phyloP scores from a whole-genome alignment of 1,284 basidiomycete genomes.

The Trametes versicolor region DNA sequence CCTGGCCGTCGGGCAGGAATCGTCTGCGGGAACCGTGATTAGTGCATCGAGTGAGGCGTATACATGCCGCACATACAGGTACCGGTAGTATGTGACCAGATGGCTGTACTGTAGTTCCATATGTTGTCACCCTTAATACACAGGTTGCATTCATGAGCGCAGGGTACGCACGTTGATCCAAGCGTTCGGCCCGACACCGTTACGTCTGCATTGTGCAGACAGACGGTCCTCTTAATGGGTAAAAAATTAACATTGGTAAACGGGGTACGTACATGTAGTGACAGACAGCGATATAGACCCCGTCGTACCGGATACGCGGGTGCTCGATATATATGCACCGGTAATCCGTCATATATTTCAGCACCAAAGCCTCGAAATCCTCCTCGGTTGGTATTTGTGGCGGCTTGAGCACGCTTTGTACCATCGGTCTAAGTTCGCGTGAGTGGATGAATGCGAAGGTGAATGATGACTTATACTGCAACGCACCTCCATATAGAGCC shows the following conservation, averaged over 20 bases:
- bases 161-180: conserved; percentile 80
- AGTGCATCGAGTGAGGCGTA: background rate
- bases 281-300: conserved; percentile 90
- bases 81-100: conserved; percentile 85
- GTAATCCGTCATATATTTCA: conserved; percentile 69
- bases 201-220: conserved; percentile 59
- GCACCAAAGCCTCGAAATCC: conserved; percentile 57
- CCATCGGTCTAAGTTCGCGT: conserved; percentile 24
- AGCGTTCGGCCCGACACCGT: conserved; percentile 79
- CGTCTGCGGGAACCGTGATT: conserved; percentile 57
- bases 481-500: conserved; percentile 79
- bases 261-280: conserved; percentile 75
- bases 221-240: conserved; percentile 13
- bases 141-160: background rate
- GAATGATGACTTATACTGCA: background rate
- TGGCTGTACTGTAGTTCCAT: conserved; percentile 63
- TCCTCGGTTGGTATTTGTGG: conserved; percentile 71
- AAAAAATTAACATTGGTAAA: conserved; percentile 12
- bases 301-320: conserved; percentile 85
- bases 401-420: conserved; percentile 69
- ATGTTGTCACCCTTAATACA: conserved; percentile 12
- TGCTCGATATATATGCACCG: conserved; percentile 83
- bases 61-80: conserved; percentile 61
- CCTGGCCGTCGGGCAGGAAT: conserved; percentile 89
- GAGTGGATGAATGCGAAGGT: background rate